A percentile compares a stretch with the other conserved stretches of the same genome.
phyloP scores from a whole-genome alignment of 2,329 filamentous ascomycete genomes.

The Colletotrichum cuscutae region DNA sequence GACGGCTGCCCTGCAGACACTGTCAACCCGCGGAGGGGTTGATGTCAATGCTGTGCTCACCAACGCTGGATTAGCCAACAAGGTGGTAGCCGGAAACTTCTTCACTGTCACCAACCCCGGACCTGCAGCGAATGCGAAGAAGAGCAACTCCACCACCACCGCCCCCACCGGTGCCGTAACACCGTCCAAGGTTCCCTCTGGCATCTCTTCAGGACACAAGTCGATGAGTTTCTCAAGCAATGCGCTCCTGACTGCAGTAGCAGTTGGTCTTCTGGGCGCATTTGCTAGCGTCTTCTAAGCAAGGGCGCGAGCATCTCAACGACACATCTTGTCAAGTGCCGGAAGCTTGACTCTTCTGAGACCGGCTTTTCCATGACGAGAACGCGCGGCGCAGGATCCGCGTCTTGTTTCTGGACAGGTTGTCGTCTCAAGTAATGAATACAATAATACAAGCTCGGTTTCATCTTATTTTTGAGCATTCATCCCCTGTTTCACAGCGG shows the following conservation, averaged over 20 bases:
- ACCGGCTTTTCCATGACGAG: neutral
- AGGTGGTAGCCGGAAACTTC: constrained; percentile 49
- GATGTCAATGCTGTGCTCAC: constrained; percentile 42
- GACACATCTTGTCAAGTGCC: neutral
- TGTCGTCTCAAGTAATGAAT: neutral
- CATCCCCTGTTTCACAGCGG: constrained; percentile 15
- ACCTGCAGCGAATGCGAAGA: constrained; percentile 2
- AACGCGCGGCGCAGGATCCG: constrained; percentile 15
- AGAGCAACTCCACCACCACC: neutral
- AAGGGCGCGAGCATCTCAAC: too few species aligned
- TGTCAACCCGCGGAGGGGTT: constrained; percentile 43
- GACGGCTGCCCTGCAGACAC: constrained; percentile 41
- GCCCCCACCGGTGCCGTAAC: neutral
- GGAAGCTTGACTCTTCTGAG: neutral
- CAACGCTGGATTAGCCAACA: constrained; percentile 42
- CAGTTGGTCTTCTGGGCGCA: neutral
- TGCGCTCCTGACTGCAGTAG: neutral
- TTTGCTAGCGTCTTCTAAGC: neutral
- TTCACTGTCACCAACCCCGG: constrained; percentile 51
- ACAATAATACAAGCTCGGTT: constrained; percentile 21
- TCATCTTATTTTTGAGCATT: constrained; percentile 7
- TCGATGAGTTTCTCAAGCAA: neutral
- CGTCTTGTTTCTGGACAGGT: neutral
- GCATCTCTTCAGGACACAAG: neutral
- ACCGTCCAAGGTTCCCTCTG: neutral